A percentile compares a stretch with the other conserved stretches of the same genome.
Conservation (phyloP, 2,329 filamentous ascomycete genomes). For the Epichloe coenophiala region DNA sequence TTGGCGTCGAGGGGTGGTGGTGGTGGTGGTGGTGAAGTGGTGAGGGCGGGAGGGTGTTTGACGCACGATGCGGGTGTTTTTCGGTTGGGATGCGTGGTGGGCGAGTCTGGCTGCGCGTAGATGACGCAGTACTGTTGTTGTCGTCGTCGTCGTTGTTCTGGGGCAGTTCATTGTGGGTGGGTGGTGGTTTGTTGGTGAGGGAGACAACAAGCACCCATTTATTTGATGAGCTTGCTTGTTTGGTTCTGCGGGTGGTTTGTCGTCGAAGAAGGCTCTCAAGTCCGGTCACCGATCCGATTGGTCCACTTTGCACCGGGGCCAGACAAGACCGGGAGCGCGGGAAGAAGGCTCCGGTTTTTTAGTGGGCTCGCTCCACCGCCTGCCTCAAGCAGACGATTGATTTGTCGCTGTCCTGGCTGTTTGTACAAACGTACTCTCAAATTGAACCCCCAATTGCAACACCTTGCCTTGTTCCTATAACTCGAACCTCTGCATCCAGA, state of each 20-base stretch:
- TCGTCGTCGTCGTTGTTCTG: background rate
- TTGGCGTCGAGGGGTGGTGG: conserved; percentile 1
- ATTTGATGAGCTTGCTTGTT: background rate
- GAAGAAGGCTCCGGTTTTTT: background rate
- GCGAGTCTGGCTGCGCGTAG: conserved; percentile 8
- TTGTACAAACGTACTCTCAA: background rate
- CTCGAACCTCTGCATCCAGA: too few relatives aligned
- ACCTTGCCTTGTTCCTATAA: background rate
- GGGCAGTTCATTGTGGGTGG: background rate
- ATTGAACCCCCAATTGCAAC: background rate
- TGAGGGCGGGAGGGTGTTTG: background rate
- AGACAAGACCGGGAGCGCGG: background rate
- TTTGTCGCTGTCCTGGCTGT: background rate
- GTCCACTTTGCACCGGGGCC: too few relatives aligned
- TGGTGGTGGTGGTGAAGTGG: background rate
- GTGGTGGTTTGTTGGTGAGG: background rate
- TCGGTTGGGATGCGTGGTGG: background rate
- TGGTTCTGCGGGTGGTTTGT: background rate
- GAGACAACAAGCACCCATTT: background rate
- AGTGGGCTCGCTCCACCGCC: conserved; percentile 5
- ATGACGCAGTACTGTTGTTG: conserved; percentile 8
- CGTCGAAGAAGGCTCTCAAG: too few relatives aligned
- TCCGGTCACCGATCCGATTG: too few relatives aligned
- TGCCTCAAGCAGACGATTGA: conserved; percentile 4
- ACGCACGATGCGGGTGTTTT: background rate